Percentiles rank a stretch among this genome's conserved stretches.
phyloP scores from a whole-genome alignment of 2,329 filamentous ascomycete species.

The Sarocladium strictum region DNA sequence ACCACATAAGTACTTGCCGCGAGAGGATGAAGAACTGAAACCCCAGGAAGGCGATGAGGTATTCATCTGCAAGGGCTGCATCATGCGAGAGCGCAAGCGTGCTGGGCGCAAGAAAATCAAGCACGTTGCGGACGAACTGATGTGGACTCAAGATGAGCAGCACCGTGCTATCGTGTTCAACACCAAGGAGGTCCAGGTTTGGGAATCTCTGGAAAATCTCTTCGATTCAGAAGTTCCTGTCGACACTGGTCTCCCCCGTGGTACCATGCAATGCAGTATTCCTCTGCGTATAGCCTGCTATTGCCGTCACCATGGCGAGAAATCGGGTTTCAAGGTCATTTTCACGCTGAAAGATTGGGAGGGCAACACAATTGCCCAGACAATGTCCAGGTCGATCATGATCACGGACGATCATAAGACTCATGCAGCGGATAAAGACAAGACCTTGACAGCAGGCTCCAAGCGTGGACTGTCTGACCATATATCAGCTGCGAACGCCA shows the following conservation, averaged over 20 bases:
- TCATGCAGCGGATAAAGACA: slow-evolving; percentile 32
- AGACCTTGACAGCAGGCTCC: neutral
- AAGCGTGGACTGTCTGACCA: slow-evolving; percentile 3
- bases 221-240: slow-evolving; percentile 48
- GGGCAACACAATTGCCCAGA: slow-evolving; percentile 73
- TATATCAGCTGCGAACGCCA: slow-evolving; percentile 19
- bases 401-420: slow-evolving; percentile 99
- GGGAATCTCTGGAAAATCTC: slow-evolving; percentile 44
- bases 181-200: slow-evolving; percentile 79
- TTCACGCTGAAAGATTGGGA: slow-evolving; percentile 85
- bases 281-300: slow-evolving; percentile 98
- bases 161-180: slow-evolving; percentile 88
- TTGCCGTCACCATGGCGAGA: slow-evolving; percentile 91
- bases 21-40: slow-evolving; percentile 48
- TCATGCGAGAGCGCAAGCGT: slow-evolving; percentile 83
- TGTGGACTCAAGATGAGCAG: slow-evolving; percentile 75
- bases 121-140: slow-evolving; percentile 85
- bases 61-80: slow-evolving; percentile 85
- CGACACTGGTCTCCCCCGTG: slow-evolving; percentile 41
- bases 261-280: slow-evolving; percentile 7
- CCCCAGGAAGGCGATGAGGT: slow-evolving; percentile 84
- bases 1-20: slow-evolving; percentile 29
- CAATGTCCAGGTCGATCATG: slow-evolving; percentile 83
- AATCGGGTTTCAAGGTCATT: slow-evolving; percentile 85
- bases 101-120: slow-evolving; percentile 90